These are phyloP conservation scores for Bipolaris gigantea DNA, from an alignment of 2,329 filamentous ascomycete species.

Conservation along the genomic window DNA sequence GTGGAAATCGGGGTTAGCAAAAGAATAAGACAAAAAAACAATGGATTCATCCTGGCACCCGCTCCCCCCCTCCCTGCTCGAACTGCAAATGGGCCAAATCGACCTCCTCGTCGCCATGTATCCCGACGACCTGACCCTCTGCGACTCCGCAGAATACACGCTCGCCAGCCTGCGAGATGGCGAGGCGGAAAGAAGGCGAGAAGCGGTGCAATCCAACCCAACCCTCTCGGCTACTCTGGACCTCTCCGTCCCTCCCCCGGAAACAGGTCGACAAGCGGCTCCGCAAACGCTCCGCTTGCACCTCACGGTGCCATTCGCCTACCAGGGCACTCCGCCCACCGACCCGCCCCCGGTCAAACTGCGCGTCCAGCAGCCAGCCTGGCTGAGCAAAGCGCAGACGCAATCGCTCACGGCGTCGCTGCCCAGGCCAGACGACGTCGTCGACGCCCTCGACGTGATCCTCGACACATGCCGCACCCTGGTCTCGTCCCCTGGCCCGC, in stretches of 20 bases:
- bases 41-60: slow-evolving; percentile 16
- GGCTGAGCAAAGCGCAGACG: slow-evolving; percentile 28
- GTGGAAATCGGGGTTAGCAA: neutral
- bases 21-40: neutral
- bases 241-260: slow-evolving; percentile 10
- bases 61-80: slow-evolving; percentile 27
- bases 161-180: slow-evolving; percentile 18
- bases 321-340: slow-evolving; percentile 9
- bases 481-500: neutral
- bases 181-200: neutral
- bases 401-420: slow-evolving; percentile 16
- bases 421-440: slow-evolving; percentile 18
- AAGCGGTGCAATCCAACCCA: slow-evolving; percentile 5
- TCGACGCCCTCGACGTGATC: slow-evolving; percentile 28
- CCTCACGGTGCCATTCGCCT: slow-evolving; percentile 24
- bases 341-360: slow-evolving; percentile 27
- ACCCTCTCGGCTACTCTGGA: slow-evolving; percentile 16
- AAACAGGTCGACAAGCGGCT: neutral
- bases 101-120: slow-evolving; percentile 37
- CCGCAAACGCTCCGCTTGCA: slow-evolving; percentile 18
- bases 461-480: slow-evolving; percentile 22
- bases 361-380: slow-evolving; percentile 27
- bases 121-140: slow-evolving; percentile 24
- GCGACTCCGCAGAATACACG: slow-evolving; percentile 3
- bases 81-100: slow-evolving; percentile 35